Percentiles rank a stretch among this genome's conserved stretches.
Conservation (phyloP, 306 rosid genomes). For the Pyrus betulifolia region DNA sequence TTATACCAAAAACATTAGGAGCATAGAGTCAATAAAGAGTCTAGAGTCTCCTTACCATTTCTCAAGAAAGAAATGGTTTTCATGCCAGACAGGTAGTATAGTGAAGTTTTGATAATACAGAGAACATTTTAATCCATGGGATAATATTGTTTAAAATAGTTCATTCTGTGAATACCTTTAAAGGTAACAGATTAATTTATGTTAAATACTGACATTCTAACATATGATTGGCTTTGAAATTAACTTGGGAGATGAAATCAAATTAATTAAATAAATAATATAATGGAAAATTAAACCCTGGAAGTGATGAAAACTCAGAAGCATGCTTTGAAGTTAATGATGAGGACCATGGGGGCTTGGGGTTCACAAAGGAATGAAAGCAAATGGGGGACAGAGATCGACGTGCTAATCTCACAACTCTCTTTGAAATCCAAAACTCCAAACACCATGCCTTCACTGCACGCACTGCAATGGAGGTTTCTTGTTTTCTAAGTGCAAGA, state of each 20-base stretch:
- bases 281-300: neutral
- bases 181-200: constrained; percentile 7
- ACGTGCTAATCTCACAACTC: constrained; percentile 36
- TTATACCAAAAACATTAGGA: too few species aligned
- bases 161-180: neutral
- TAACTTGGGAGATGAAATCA: neutral
- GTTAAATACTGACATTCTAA: constrained; percentile 12
- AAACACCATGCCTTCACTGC: constrained; percentile 59
- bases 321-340: constrained; percentile 67
- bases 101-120: neutral
- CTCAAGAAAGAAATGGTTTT: neutral
- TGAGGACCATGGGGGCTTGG: constrained; percentile 10
- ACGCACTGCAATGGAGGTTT: constrained; percentile 39
- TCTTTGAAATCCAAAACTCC: constrained; percentile 27
- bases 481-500: constrained; percentile 19
- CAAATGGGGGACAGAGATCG: constrained; percentile 40
- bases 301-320: constrained; percentile 33
- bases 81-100: neutral
- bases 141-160: neutral
- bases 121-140: neutral
- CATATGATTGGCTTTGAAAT: constrained; percentile 26
- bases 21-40: too few species aligned
- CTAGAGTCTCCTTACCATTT: too few species aligned
- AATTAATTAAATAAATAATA: neutral
- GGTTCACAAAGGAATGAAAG: constrained; percentile 24